A percentile compares a stretch with the other conserved stretches of the same genome.
Evolutionary conservation across 2,329 filamentous ascomycete species (phyloP).

Genomic region (Fusarium sp.): DNA sequence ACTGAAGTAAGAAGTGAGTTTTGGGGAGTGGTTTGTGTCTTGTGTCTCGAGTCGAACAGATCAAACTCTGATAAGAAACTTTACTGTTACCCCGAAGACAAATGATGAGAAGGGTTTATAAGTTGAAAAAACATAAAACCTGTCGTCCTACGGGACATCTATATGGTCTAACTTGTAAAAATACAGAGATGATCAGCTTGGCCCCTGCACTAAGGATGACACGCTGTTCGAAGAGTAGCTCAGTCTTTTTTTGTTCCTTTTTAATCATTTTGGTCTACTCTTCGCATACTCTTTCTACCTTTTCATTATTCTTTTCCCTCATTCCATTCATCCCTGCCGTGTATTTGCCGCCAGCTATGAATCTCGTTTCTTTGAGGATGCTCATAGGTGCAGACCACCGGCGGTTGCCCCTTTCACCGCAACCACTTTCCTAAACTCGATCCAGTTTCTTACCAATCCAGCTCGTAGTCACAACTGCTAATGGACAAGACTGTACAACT

Average conservation of each 20-base stretch:
- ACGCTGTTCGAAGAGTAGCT: conserved; percentile 36
- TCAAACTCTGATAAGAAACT: background rate
- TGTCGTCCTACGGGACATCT: background rate
- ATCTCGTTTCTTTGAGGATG: no score
- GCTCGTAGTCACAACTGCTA: no score
- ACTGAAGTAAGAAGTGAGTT: background rate
- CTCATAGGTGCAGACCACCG: no score
- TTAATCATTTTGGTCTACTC: no score
- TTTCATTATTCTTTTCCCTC: no score
- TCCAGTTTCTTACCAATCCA: no score
- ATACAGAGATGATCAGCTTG: conserved; percentile 43
- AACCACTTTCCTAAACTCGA: no score
- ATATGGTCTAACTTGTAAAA: background rate
- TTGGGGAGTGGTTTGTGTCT: background rate
- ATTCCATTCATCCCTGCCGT: no score
- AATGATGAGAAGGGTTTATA: background rate
- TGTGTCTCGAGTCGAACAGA: background rate
- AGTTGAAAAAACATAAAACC: background rate
- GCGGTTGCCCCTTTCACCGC: no score
- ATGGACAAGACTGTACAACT: no score
- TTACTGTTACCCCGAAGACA: background rate
- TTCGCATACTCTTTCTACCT: no score
- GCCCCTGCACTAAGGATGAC: conserved; percentile 89
- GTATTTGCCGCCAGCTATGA: no score
- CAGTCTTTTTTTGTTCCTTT: conserved; percentile 11